Conservation (phyloP, 2,329 filamentous ascomycete species). For the Sordariomycetes sp. region DNA sequence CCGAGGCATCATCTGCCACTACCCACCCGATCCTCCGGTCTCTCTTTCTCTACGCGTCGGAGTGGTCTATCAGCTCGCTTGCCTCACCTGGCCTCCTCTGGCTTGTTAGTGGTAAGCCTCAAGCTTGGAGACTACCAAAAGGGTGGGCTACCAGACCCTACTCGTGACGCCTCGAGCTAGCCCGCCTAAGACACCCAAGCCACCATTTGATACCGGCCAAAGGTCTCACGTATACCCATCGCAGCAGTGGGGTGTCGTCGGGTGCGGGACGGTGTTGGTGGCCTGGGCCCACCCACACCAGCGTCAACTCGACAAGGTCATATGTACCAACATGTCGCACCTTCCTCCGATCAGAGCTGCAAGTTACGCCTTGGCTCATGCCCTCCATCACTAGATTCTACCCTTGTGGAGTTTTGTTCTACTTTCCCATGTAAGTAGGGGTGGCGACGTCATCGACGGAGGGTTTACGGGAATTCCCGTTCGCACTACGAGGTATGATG, state of each 20-base stretch:
- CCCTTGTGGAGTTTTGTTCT: neutral
- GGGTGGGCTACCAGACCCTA: neutral
- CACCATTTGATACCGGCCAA: neutral
- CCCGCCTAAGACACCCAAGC: neutral
- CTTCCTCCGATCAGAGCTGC: neutral
- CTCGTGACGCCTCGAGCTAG: neutral
- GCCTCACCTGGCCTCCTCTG: neutral
- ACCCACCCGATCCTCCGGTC: neutral
- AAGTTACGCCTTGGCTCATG: conserved; percentile 1
- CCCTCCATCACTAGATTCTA: neutral
- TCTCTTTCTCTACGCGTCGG: neutral
- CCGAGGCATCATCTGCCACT: neutral
- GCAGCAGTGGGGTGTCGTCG: neutral
- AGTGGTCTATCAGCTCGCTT: neutral
- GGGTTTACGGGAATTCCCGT: neutral
- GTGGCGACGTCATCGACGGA: neutral
- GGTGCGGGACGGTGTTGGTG: neutral
- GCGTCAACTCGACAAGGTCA: neutral
- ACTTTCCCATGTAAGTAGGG: neutral
- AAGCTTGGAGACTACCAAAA: neutral
- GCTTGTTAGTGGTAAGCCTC: neutral
- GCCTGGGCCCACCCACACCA: conserved; percentile 1
- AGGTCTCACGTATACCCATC: neutral
- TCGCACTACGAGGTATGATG: neutral
- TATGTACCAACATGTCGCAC: conserved; percentile 2